Evolutionary conservation across 2,329 filamentous ascomycete genomes (phyloP), one percentile per base, ranked within the genome.

Genomic region (Alternaria sp.): DNA sequence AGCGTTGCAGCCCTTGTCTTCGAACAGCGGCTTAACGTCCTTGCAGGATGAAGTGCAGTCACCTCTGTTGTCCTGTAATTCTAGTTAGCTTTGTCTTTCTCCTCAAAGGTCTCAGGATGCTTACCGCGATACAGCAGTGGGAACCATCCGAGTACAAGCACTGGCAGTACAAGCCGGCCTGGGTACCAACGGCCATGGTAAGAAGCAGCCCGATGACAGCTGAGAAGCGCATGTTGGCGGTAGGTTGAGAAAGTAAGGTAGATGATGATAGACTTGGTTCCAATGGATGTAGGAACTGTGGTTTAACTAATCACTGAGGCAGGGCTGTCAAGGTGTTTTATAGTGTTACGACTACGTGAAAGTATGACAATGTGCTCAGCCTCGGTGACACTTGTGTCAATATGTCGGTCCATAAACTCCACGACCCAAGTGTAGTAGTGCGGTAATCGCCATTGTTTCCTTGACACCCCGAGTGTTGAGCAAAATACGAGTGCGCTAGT

Each of bases 91-190:
- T 12, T 20, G 12, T 41, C 12, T 7, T n/a, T 41, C 50, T 52
- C 4, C 36, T 8, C 18, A 11, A 11, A 14, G 22, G 25, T 1
- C 27, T 52, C 22, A 25, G 41, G n/a, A 22, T 6, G 12, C 27
- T 40, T 52, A 52, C 50, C 16, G 50, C 22, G 36, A 52, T 16
- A 30, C 50, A 52, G 16, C 50, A 52, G n/a, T 52, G 36, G 34
- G 50, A 41, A 40, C 50, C 25, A 10, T 52, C 22, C 12, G 22
- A 14, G 50, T 52, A 52, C n/a, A 52, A 30, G 50, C 50, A 52
- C 25, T 52, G 36, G 34, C 34, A 52, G 50, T 52, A 52, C 14
- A 11, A 3, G 27, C 14, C 22, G 3, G 50, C 50, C 50, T 52
- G 34, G 10, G 36, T 41, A 41, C 50, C 50, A 30, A 52, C 22